Evolutionary conservation across 306 rosid species (phyloP).

Genomic region (Mucuna pruriens): DNA sequence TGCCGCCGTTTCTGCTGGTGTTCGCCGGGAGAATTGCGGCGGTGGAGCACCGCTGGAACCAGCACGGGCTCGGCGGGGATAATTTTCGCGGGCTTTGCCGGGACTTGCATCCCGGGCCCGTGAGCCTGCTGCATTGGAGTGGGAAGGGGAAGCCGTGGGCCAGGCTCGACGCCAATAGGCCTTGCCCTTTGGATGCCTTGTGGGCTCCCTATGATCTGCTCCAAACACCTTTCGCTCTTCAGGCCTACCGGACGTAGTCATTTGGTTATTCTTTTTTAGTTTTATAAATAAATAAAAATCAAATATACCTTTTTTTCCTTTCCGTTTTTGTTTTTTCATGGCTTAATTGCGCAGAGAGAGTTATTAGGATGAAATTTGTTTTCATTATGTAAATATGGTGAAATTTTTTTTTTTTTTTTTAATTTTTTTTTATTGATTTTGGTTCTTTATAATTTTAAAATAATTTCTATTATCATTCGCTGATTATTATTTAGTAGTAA

Average conservation of each 20-base stretch:
- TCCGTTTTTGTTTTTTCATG: background rate
- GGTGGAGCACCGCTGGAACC: slow-evolving; percentile 91
- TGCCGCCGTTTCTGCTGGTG: slow-evolving; percentile 85
- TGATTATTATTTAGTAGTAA: no score
- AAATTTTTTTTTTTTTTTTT: no score
- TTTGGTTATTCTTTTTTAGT: background rate
- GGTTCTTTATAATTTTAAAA: background rate
- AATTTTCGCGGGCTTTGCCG: slow-evolving; percentile 79
- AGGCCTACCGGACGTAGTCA: slow-evolving; percentile 40
- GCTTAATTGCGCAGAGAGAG: background rate
- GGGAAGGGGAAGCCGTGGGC: slow-evolving; percentile 98
- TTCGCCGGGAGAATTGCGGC: slow-evolving; percentile 80
- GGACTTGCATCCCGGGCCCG: slow-evolving; percentile 84
- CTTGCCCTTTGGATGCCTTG: slow-evolving; percentile 83
- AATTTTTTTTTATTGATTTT: no score
- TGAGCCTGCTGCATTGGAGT: slow-evolving; percentile 91
- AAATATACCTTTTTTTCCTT: background rate
- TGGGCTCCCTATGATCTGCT: slow-evolving; percentile 94
- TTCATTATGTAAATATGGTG: background rate
- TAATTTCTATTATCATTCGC: no score
- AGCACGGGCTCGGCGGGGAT: slow-evolving; percentile 95
- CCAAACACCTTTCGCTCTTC: slow-evolving; percentile 54
- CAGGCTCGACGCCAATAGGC: slow-evolving; percentile 70
- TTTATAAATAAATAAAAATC: background rate
- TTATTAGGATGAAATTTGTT: background rate